phyloP scores from a whole-genome alignment of 495 filamentous ascomycete species.

The Sporormia fimetaria region DNA sequence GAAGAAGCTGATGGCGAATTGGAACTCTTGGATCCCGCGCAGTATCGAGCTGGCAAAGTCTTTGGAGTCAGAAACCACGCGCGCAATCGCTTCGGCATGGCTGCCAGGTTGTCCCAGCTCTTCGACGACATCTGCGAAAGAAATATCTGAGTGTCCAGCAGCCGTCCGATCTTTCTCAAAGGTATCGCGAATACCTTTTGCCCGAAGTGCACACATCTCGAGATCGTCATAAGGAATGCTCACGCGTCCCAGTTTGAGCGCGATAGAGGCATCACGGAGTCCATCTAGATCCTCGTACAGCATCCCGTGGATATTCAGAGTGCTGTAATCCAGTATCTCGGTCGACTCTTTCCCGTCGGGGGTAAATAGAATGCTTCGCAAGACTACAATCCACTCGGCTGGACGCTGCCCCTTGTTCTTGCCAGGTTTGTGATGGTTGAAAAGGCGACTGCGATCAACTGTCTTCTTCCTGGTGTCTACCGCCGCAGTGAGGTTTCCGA shows the following conservation, averaged over 20 bases:
- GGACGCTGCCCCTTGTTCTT: slow-evolving; percentile 57
- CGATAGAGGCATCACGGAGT: slow-evolving; percentile 78
- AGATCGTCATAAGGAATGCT: slow-evolving; percentile 88
- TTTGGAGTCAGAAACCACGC: slow-evolving; percentile 83
- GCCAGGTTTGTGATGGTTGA: slow-evolving; percentile 65
- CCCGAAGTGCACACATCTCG: slow-evolving; percentile 44
- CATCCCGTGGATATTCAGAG: slow-evolving; percentile 80
- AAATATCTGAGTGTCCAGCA: slow-evolving; percentile 40
- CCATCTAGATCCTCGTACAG: slow-evolving; percentile 82
- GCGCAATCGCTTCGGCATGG: slow-evolving; percentile 61
- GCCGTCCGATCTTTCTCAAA: slow-evolving; percentile 24
- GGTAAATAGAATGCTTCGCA: slow-evolving; percentile 77
- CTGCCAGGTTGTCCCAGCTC: slow-evolving; percentile 66
- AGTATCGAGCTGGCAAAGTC: slow-evolving; percentile 85
- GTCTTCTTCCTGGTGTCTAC: slow-evolving; percentile 87
- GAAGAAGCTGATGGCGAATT: slow-evolving; percentile 89
- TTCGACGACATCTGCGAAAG: slow-evolving; percentile 64
- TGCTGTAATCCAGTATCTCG: slow-evolving; percentile 83
- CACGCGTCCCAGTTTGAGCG: slow-evolving; percentile 78
- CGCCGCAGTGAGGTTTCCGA: slow-evolving; percentile 72
- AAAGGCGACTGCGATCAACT: slow-evolving; percentile 81
- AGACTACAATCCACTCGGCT: slow-evolving; percentile 85
- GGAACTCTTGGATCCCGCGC: slow-evolving; percentile 87
- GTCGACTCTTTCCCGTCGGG: slow-evolving; percentile 71
- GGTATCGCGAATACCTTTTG: slow-evolving; percentile 35